Conservation (phyloP, 2,329 filamentous ascomycete genomes). For the Blastomyces percursus region DNA sequence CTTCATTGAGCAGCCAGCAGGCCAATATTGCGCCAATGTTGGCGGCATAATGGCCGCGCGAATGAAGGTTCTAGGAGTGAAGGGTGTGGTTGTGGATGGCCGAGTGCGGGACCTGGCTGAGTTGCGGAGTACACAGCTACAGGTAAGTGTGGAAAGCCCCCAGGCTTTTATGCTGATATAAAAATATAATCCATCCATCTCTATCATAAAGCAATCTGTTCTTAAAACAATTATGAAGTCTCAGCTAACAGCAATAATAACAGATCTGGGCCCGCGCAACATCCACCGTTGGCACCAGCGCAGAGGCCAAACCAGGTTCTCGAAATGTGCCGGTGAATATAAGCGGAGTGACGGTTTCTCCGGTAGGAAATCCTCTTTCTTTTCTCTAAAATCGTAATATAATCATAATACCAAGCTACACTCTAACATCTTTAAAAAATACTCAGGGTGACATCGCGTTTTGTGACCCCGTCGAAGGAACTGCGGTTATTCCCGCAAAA, state of each 20-base stretch:
- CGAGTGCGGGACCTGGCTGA: slow-evolving; percentile 56
- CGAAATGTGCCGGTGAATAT: slow-evolving; percentile 33
- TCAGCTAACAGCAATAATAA: neutral
- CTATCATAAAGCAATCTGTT: neutral
- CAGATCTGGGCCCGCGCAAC: slow-evolving; percentile 36
- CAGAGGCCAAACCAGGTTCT: slow-evolving; percentile 34
- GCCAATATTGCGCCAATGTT: slow-evolving; percentile 58
- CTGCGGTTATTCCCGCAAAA: slow-evolving; percentile 54
- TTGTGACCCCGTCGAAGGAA: slow-evolving; percentile 57
- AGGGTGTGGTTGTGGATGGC: slow-evolving; percentile 56
- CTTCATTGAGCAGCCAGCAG: slow-evolving; percentile 54
- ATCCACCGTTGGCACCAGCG: slow-evolving; percentile 37
- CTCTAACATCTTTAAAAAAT: neutral
- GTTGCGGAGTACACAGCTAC: slow-evolving; percentile 44
- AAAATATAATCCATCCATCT: neutral
- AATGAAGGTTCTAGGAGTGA: slow-evolving; percentile 52
- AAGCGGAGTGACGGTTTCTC: slow-evolving; percentile 31
- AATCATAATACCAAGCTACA: neutral
- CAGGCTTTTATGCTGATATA: neutral
- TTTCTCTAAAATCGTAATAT: neutral
- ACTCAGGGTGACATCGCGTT: slow-evolving; percentile 55
- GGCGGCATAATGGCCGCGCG: slow-evolving; percentile 67
- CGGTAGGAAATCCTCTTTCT: slow-evolving; percentile 22
- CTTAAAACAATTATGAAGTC: neutral
- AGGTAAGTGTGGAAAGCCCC: slow-evolving; percentile 37